phyloP scores from a whole-genome alignment of 345 rosid genomes.

The Arabis alpina region DNA sequence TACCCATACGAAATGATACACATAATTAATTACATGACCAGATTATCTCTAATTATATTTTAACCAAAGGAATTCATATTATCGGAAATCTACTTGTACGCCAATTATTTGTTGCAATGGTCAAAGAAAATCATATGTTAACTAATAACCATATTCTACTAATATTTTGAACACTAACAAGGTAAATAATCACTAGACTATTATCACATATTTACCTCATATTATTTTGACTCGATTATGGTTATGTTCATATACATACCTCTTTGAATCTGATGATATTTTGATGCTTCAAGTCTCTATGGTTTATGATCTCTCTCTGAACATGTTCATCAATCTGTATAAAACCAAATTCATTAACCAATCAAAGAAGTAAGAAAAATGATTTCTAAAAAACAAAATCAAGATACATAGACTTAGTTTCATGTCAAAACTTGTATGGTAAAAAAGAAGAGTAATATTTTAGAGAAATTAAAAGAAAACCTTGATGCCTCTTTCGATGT shows the following conservation, averaged over 20 bases:
- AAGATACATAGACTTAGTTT: background rate
- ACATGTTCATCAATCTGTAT: conserved; percentile 91
- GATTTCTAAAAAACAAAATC: background rate
- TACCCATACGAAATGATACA: conserved; percentile 21
- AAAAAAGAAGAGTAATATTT: background rate
- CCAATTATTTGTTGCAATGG: background rate
- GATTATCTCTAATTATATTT: background rate
- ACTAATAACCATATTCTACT: background rate
- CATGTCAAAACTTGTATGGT: conserved; percentile 13
- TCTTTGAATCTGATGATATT: conserved; percentile 86
- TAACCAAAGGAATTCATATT: background rate
- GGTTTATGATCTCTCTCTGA: conserved; percentile 95
- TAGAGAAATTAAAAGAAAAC: no score
- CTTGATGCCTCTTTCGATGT: conserved; percentile 84
- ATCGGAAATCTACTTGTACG: background rate
- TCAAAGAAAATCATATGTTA: background rate
- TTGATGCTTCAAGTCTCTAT: conserved; percentile 86
- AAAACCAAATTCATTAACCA: conserved; percentile 14
- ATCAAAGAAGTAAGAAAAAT: conserved; percentile 1
- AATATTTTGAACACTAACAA: background rate
- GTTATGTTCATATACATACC: conserved; percentile 42
- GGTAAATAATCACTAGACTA: background rate
- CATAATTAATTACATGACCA: conserved; percentile 21
- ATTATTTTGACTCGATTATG: background rate
- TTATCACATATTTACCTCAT: background rate